phyloP scores from a whole-genome alignment of 176 grass and related monocot species.

The Poa annua region DNA sequence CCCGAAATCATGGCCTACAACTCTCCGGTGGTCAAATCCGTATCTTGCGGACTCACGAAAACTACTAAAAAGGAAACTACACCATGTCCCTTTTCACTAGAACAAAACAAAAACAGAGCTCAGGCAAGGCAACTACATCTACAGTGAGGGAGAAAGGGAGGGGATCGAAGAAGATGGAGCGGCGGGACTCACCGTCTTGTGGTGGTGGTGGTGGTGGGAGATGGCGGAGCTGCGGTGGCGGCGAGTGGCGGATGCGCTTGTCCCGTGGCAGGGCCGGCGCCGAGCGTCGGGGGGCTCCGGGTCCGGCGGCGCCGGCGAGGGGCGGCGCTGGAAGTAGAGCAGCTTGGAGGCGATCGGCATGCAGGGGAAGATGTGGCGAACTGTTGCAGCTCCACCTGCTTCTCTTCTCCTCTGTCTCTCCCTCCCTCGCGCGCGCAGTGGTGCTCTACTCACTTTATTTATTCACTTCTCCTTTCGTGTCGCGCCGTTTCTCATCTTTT shows the following conservation, averaged over 20 bases:
- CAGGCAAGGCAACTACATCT: neutral
- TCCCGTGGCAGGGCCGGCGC: neutral
- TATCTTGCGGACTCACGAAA: neutral
- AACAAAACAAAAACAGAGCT: neutral
- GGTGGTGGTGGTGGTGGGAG: conserved; percentile 15
- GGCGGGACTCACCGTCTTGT: conserved; percentile 32
- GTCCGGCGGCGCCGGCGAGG: conserved; percentile 36
- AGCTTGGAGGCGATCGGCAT: conserved; percentile 69
- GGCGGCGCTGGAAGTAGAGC: conserved; percentile 62
- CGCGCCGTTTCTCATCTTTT: neutral
- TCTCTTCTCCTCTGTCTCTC: neutral
- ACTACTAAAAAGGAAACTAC: neutral
- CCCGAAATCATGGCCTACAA: neutral
- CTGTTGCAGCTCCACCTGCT: conserved; percentile 25
- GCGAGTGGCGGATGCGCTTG: neutral
- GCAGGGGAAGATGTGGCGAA: conserved; percentile 28
- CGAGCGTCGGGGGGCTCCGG: conserved; percentile 26
- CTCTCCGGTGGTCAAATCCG: neutral
- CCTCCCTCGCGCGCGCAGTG: neutral
- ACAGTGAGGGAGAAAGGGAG: neutral
- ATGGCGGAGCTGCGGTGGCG: conserved; percentile 10
- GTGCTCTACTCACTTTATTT: neutral
- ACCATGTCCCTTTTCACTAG: neutral
- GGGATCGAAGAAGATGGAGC: neutral
- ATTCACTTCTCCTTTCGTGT: neutral